A percentile compares a stretch with the other conserved stretches of the same genome.
phyloP scores from a whole-genome alignment of 441 rosid genomes.

The Bocquillonia castaneifolia region DNA sequence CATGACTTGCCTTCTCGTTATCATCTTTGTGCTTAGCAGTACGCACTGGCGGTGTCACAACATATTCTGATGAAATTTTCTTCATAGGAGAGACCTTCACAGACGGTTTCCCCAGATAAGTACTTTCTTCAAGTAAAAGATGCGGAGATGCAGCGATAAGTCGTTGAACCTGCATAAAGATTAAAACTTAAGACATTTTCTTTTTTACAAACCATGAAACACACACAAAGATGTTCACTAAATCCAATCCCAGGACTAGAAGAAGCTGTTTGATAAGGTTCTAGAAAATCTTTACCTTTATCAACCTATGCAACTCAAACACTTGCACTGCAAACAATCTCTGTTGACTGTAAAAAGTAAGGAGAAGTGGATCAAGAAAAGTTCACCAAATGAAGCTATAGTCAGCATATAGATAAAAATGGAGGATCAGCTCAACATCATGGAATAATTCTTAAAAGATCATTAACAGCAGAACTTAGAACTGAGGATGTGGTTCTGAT shows the following conservation, averaged over 20 bases:
- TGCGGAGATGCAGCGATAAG: slow-evolving; percentile 73
- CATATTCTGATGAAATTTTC: slow-evolving; percentile 36
- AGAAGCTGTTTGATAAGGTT: slow-evolving; percentile 11
- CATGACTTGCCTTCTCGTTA: slow-evolving; percentile 41
- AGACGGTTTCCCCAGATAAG: slow-evolving; percentile 38
- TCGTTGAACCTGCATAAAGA: slow-evolving; percentile 58
- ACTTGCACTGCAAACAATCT: slow-evolving; percentile 82
- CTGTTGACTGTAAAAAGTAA: slow-evolving; percentile 73
- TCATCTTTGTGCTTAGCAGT: slow-evolving; percentile 33
- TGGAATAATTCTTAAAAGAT: neutral
- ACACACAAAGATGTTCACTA: neutral
- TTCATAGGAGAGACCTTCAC: slow-evolving; percentile 38
- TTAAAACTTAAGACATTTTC: slow-evolving; percentile 18
- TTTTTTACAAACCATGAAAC: slow-evolving; percentile 2
- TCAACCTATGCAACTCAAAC: slow-evolving; percentile 79
- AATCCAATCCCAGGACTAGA: slow-evolving; percentile 11
- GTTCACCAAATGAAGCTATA: neutral
- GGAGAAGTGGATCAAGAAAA: slow-evolving; percentile 34
- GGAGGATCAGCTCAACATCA: slow-evolving; percentile 17
- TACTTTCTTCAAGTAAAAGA: slow-evolving; percentile 46
- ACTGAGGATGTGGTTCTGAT: neutral
- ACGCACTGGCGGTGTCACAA: slow-evolving; percentile 37
- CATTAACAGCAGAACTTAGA: neutral
- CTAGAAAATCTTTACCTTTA: slow-evolving; percentile 57
- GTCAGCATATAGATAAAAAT: slow-evolving; percentile 10